Conservation (phyloP, 73 alveolate genomes). For the Paramecium primaurelia region DNA sequence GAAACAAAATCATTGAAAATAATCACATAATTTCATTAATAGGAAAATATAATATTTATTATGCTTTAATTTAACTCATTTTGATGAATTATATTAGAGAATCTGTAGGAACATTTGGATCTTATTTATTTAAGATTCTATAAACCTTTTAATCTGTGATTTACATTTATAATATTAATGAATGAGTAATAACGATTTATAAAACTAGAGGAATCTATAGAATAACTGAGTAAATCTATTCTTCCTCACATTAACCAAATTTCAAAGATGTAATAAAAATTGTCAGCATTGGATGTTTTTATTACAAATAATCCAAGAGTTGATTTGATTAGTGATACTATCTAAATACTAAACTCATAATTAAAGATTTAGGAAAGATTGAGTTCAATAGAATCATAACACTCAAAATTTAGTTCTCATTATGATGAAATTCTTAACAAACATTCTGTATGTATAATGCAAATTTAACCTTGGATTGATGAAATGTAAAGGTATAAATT, state of each 20-base stretch:
- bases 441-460: neutral
- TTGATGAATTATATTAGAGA: too few species aligned
- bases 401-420: neutral
- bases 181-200: neutral
- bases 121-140: slow-evolving; percentile 22
- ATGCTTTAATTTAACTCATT: too few species aligned
- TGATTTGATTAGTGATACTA: neutral
- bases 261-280: neutral
- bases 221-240: neutral
- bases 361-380: neutral
- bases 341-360: neutral
- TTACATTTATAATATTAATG: neutral
- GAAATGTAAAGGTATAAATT: neutral
- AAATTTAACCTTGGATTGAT: neutral
- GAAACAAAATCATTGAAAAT: slow-evolving; percentile 69
- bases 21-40: slow-evolving; percentile 12
- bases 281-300: neutral
- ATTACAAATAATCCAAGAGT: neutral
- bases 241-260: neutral
- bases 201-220: neutral
- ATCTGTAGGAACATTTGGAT: neutral
- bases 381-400: neutral
- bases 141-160: neutral
- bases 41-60: too few species aligned
- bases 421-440: neutral